These are phyloP conservation scores for Suillus spraguei DNA, from an alignment of 768 basidiomycete genomes.

Conservation along the genomic window DNA sequence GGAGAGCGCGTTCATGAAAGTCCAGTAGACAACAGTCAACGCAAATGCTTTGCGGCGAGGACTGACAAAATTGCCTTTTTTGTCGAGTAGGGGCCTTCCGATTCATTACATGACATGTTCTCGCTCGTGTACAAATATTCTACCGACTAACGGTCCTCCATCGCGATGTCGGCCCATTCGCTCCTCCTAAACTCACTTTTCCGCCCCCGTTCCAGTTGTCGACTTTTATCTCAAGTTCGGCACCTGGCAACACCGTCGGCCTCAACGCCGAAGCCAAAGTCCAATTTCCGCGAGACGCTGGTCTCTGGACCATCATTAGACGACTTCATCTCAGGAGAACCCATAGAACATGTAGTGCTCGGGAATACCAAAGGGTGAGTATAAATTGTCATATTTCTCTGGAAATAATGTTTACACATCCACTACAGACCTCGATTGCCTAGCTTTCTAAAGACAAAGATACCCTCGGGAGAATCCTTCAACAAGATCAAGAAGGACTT, in stretches of 20 bases:
- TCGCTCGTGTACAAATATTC: not conserved
- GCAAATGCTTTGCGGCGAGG: not conserved
- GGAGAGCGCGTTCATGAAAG: constrained; percentile 78
- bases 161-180: constrained; percentile 17
- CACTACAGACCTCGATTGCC: constrained; percentile 77
- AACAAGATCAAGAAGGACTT: constrained; percentile 95
- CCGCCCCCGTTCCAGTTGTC: constrained; percentile 14
- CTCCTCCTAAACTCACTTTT: constrained; percentile 16
- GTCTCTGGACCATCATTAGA: constrained; percentile 73
- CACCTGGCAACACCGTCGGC: constrained; percentile 48
- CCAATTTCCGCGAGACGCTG: constrained; percentile 53
- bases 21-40: not conserved
- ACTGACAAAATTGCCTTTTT: constrained; percentile 1
- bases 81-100: not conserved
- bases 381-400: constrained; percentile 23
- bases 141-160: not conserved
- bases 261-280: constrained; percentile 33
- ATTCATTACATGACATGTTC: not conserved
- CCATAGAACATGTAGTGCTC: constrained; percentile 62
- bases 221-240: constrained; percentile 33
- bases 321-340: constrained; percentile 73
- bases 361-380: constrained; percentile 68
- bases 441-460: constrained; percentile 85
- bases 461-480: constrained; percentile 87
- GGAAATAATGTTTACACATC: constrained; percentile 7